A percentile compares a stretch with the other conserved stretches of the same genome.
These are phyloP conservation scores for Actinidia chinensis DNA, from an alignment of 179 eudicot species.

Conservation along the genomic window DNA sequence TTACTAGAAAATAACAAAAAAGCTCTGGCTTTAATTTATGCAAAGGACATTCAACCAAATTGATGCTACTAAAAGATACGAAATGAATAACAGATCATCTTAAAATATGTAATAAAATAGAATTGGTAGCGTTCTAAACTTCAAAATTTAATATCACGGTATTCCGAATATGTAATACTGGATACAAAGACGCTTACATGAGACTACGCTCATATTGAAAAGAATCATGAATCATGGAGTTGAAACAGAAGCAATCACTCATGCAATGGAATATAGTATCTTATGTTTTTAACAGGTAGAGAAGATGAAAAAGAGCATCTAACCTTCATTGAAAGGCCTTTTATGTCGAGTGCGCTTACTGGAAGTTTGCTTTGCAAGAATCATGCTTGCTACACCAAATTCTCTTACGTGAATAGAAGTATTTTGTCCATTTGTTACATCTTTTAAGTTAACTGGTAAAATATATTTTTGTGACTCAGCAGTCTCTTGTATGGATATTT, in stretches of 20 bases:
- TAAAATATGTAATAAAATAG: neutral
- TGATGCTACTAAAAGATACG: neutral
- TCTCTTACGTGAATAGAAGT: slow-evolving; percentile 20
- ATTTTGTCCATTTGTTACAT: slow-evolving; percentile 22
- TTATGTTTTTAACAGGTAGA: neutral
- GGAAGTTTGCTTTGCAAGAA: slow-evolving; percentile 25
- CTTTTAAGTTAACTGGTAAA: slow-evolving; percentile 24
- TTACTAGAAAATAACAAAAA: neutral
- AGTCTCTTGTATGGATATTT: slow-evolving; percentile 36
- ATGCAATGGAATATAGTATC: neutral
- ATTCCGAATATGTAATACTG: neutral
- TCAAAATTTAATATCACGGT: neutral
- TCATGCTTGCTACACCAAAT: slow-evolving; percentile 20
- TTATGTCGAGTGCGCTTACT: slow-evolving; percentile 9
- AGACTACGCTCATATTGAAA: neutral
- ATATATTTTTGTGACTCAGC: slow-evolving; percentile 32
- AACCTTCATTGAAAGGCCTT: slow-evolving; percentile 43
- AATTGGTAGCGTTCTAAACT: neutral
- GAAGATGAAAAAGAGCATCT: slow-evolving; percentile 23
- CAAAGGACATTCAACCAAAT: neutral
- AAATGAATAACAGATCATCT: neutral
- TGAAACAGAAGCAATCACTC: slow-evolving; percentile 9
- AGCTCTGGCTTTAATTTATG: neutral
- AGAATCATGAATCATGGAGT: neutral
- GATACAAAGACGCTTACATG: neutral